Evolutionary conservation across 257 asterid species (phyloP).

Genomic region (Handroanthus guayacan): DNA sequence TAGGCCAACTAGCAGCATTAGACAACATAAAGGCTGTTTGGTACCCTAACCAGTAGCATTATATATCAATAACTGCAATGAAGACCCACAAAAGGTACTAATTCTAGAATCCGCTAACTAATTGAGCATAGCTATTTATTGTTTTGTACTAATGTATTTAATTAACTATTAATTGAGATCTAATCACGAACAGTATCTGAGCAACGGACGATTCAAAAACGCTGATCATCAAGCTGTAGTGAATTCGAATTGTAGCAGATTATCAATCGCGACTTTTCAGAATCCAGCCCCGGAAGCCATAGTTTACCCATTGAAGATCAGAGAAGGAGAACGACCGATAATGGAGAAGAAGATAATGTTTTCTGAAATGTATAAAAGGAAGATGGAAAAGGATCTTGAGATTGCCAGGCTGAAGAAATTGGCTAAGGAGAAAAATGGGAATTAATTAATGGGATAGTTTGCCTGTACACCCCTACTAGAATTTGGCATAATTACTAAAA

Average conservation of each 20-base stretch:
- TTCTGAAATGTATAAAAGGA: constrained; percentile 78
- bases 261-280: constrained; percentile 85
- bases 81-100: too few relatives aligned
- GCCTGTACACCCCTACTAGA: constrained; percentile 18
- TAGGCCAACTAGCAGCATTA: too few relatives aligned
- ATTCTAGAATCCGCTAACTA: too few relatives aligned
- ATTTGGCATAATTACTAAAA: constrained; percentile 43
- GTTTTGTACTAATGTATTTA: too few relatives aligned
- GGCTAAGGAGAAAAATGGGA: constrained; percentile 53
- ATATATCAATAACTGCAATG: too few relatives aligned
- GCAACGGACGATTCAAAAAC: constrained; percentile 95
- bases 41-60: too few relatives aligned
- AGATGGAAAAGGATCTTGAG: constrained; percentile 86
- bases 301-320: constrained; percentile 67
- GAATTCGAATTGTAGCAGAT: constrained; percentile 70
- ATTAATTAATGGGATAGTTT: constrained; percentile 29
- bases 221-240: constrained; percentile 96
- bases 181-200: constrained; percentile 53
- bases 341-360: constrained; percentile 65
- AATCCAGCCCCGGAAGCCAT: constrained; percentile 79
- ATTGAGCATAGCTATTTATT: too few relatives aligned
- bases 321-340: constrained; percentile 63
- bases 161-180: too few relatives aligned
- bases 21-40: too few relatives aligned
- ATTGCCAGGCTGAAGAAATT: constrained; percentile 65